Percentiles rank a stretch among this genome's conserved stretches.
Conservation (phyloP, 305 asterid species). For the Fraxinus dipetala region DNA sequence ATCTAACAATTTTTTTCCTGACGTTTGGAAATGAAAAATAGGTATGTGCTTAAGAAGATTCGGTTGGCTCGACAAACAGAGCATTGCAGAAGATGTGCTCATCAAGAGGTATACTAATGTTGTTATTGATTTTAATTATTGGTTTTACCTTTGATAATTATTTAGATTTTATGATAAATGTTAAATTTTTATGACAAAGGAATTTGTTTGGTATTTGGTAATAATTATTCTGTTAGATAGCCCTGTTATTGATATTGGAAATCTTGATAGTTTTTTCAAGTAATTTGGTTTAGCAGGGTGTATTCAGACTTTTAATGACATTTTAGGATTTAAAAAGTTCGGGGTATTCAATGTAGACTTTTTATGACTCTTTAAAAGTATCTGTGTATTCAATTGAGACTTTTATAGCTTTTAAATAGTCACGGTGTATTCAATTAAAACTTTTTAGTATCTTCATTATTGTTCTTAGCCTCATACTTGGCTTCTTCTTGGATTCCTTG, state of each 20-base stretch:
- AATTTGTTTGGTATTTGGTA: background rate
- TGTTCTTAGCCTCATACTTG: background rate
- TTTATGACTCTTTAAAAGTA: too few relatives aligned
- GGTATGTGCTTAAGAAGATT: conserved; percentile 91
- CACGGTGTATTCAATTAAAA: too few relatives aligned
- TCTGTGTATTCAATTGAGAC: too few relatives aligned
- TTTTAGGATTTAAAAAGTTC: too few relatives aligned
- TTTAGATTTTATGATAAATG: background rate
- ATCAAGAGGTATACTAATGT: conserved; percentile 67
- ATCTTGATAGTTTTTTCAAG: background rate
- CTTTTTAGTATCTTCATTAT: background rate
- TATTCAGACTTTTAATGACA: too few relatives aligned
- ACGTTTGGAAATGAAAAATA: conserved; percentile 32
- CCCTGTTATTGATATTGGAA: background rate
- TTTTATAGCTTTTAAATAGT: too few relatives aligned
- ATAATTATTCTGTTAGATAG: background rate
- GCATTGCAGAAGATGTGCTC: conserved; percentile 96
- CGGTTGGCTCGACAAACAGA: conserved; percentile 95
- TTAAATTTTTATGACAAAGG: background rate
- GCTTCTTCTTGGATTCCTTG: background rate
- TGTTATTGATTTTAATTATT: conserved; percentile 7
- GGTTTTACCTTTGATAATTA: conserved; percentile 14
- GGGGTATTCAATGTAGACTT: too few relatives aligned
- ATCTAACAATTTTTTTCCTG: background rate
- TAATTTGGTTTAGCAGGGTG: background rate